These are phyloP conservation scores for Exophiala calicioides DNA, from an alignment of 2,329 filamentous ascomycete species.

Conservation along the genomic window DNA sequence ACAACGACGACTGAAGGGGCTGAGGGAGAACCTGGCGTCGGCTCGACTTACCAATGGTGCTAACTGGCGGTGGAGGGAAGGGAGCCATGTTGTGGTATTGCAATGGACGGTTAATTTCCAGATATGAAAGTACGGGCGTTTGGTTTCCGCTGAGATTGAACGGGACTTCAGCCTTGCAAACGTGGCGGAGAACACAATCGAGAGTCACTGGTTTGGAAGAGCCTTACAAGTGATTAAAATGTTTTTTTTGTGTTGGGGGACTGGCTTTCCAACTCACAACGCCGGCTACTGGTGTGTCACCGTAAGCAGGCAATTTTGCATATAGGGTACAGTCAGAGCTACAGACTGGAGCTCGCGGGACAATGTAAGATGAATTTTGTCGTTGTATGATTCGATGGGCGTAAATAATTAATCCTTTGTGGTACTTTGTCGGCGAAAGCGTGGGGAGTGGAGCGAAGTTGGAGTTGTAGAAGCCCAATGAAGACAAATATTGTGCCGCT, in stretches of 20 bases:
- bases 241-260: too few species aligned
- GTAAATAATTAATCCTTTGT: slow-evolving; percentile 1
- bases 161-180: too few species aligned
- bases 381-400: slow-evolving; percentile 3
- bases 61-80: slow-evolving; percentile 76
- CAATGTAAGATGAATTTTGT: background rate
- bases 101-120: background rate
- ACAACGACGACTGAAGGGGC: too few species aligned
- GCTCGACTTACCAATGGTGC: slow-evolving; percentile 63
- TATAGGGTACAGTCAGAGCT: background rate
- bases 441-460: slow-evolving; percentile 9
- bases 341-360: background rate
- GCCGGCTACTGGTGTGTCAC: too few species aligned
- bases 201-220: too few species aligned
- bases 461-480: too few species aligned
- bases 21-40: background rate
- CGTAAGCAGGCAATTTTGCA: too few species aligned
- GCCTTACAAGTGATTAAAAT: too few species aligned
- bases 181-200: too few species aligned
- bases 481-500: too few species aligned
- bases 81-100: slow-evolving; percentile 20
- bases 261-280: too few species aligned
- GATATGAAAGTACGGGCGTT: background rate
- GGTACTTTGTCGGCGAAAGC: slow-evolving; percentile 3
- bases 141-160: too few species aligned